Evolutionary conservation across 1,284 basidiomycete species (phyloP), one percentile per base, ranked within the genome.

Genomic region (Boletus hoseneyae): DNA sequence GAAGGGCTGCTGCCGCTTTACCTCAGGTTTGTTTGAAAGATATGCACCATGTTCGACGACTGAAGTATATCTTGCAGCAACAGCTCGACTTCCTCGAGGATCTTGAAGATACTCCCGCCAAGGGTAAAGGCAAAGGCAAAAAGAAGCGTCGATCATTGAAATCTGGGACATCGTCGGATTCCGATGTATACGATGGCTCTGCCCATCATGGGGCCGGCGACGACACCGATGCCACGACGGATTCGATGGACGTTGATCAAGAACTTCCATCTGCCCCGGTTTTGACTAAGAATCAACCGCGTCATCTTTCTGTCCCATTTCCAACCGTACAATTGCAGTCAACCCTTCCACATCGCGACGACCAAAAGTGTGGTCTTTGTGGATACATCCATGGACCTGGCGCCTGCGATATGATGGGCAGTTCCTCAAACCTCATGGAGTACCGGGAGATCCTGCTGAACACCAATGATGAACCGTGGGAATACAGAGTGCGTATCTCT

Each of bases 401-500:
- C 13, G 62, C 70, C 36, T 90, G 87, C 57, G 60, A 61, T n/a
- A 86, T 89, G 86, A 78, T 77, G 4, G 74, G 81, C 23, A 75
- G 70, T 44, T 79, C 85, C 6, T 73, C 79, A 50, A 80, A 88
- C 60, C 70, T 90, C 21, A 77, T 78, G 16, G 80, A 86, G 57
- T 90, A 81, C 59, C 76, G 87, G 36, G 73, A 76, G 41, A 81
- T 87, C 67, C 66, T 90, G 34, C 66, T 89, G 50, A 66, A 77
- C 54, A 71, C 76, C 12, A 74, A 76, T 9, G 80, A 83, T 53
- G 87, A 90, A 56, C 71, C 85, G 38, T 74, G 78, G 58, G 79
- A 83, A 61, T 73, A 77, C 43, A 72, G 86, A 57, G 87, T 87
- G 67, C 52, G 72, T 47, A 65, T 40, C 48, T 11, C 23, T 39